Base-by-base conservation (phyloP, 371 early-diverging fungal genomes). In the Conidiobolus incongruus region DNA sequence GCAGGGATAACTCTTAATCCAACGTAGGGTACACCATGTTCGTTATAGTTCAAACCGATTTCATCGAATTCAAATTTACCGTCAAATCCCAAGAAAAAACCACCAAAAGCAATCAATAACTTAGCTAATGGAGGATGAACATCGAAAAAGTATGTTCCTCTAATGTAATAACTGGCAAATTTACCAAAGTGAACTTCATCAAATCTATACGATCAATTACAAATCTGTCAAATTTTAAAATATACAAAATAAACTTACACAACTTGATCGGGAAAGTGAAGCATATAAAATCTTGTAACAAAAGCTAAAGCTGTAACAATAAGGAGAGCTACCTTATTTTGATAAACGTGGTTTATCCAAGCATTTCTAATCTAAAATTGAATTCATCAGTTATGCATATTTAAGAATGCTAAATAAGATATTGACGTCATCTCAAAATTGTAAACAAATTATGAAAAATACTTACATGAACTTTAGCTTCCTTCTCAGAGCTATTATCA, bases 121-220 rank as follows among this genome's bases (percentile, higher is more conserved):
- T 98, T 98, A 19, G 97, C 99, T 32, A 99, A 68, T 3, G 99
- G 99, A 29, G 99, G 99, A 54, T 99, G 99, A 16, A 99, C 98
- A 56, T 99, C 99, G 63, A 99, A 97, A 62, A 80, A 98, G 66
- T 88, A 98, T 45, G 68, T 65, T 17, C 85, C 60, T 4, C 75
- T 69, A 24, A 99, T 61, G 54, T 99, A 99, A 54, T 84, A 81
- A 17, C 77, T 70, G n/a, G 92, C 87, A 61, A 94, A 98, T 57
- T 93, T 90, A 43, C 99, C 99, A 72, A 99, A 98, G 55, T 98
- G 99, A 7, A 96, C 99, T 61, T 99, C 99, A 61, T 77, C 75
- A 52, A 74, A 76, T 1, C 74, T 73, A 47, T 37, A 23, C 6
- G 15, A 20, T 24, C 1, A 20, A 21, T 35, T 17, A 23, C 8